Conservation (phyloP, 2,329 filamentous ascomycete species). For the Cordyceps farinosa region DNA sequence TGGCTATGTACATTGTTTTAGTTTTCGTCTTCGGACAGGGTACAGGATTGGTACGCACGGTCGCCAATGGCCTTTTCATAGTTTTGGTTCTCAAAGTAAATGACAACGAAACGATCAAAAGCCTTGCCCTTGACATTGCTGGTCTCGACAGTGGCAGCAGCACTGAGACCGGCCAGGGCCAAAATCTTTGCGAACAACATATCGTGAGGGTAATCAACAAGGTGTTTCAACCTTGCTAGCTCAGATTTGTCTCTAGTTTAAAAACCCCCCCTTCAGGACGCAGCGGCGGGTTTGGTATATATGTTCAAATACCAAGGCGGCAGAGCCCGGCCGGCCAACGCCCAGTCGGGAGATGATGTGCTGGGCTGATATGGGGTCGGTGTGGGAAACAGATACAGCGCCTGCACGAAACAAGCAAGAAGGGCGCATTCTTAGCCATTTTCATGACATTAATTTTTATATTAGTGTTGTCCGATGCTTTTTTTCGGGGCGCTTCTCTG, state of each 20-base stretch:
- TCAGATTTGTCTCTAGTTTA: not conserved
- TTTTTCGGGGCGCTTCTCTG: not conserved
- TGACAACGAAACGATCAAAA: conserved; percentile 68
- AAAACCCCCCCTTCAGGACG: not conserved
- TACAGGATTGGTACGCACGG: conserved; percentile 38
- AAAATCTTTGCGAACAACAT: conserved; percentile 10
- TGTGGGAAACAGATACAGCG: not conserved
- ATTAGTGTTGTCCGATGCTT: not conserved
- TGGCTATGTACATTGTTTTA: conserved; percentile 20
- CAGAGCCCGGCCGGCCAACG: not conserved
- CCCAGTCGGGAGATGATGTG: not conserved
- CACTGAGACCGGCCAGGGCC: conserved; percentile 5
- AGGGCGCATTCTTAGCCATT: not conserved
- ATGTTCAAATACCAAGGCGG: not conserved
- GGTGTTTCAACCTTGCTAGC: not conserved
- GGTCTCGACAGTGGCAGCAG: conserved; percentile 14
- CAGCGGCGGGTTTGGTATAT: not conserved
- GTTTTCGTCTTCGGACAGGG: too few relatives aligned
- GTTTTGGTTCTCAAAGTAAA: conserved; percentile 77
- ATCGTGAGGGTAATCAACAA: not conserved
- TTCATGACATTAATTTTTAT: not conserved
- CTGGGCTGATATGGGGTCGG: not conserved
- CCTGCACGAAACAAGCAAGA: not conserved
- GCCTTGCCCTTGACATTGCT: conserved; percentile 29
- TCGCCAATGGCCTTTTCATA: conserved; percentile 63